Percentiles rank a stretch among this genome's conserved stretches.
These are phyloP conservation scores for Petrea volubilis DNA, from an alignment of 257 asterid species.

Conservation along the genomic window DNA sequence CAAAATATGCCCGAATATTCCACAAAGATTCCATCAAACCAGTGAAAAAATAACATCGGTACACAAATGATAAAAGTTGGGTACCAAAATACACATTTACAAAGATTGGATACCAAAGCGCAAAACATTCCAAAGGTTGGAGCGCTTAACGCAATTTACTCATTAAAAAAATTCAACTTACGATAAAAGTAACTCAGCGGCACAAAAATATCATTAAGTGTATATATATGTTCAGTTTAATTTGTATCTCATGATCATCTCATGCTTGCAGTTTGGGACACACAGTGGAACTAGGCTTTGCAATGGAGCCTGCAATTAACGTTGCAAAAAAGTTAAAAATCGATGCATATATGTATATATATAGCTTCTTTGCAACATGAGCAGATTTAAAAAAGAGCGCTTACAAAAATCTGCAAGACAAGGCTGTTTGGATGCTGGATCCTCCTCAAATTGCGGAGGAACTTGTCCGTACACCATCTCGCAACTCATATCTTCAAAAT, in stretches of 20 bases:
- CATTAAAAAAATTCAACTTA: too few species aligned
- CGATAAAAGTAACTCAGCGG: neutral
- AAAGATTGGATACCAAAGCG: too few species aligned
- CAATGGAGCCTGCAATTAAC: slow-evolving; percentile 62
- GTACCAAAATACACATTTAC: too few species aligned
- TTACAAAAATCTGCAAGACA: slow-evolving; percentile 68
- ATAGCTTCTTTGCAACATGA: neutral
- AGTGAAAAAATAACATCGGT: too few species aligned
- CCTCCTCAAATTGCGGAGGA: slow-evolving; percentile 80
- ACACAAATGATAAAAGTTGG: too few species aligned
- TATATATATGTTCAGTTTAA: neutral
- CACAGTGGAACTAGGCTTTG: slow-evolving; percentile 53
- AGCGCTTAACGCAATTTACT: too few species aligned
- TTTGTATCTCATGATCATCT: too few species aligned
- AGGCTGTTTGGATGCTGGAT: slow-evolving; percentile 76
- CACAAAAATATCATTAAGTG: neutral
- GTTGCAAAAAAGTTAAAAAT: neutral
- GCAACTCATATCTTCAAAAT: slow-evolving; percentile 97
- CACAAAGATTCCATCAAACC: too few species aligned
- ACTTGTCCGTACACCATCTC: slow-evolving; percentile 90
- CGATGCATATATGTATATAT: too few species aligned
- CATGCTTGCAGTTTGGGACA: slow-evolving; percentile 73
- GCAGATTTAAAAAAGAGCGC: neutral
- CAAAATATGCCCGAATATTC: too few species aligned
- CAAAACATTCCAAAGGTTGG: too few species aligned